A percentile compares a stretch with the other conserved stretches of the same genome.
Evolutionary conservation across 805 yeast species (phyloP).

Genomic region (Suhomyces sp.): DNA sequence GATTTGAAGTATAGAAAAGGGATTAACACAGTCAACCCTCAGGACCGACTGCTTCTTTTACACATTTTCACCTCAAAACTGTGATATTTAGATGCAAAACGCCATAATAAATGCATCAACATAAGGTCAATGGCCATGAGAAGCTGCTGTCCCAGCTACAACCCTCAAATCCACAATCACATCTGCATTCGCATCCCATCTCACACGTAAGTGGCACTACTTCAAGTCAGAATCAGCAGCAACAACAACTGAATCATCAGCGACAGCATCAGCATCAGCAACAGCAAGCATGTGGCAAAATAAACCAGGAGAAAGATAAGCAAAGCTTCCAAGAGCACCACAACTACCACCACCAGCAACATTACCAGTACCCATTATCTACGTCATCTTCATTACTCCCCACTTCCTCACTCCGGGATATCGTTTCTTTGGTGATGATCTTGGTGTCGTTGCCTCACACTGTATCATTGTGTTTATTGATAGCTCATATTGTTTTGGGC

Average conservation of each 20-base stretch:
- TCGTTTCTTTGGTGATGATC: slow-evolving; percentile 12
- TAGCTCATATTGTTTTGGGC: slow-evolving; percentile 11
- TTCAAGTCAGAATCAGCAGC: background rate
- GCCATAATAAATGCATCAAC: slow-evolving; percentile 3
- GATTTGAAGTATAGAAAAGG: background rate
- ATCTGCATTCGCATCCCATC: background rate
- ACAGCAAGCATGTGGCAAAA: background rate
- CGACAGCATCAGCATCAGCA: background rate
- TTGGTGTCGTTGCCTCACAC: slow-evolving; percentile 12
- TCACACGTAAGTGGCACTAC: background rate
- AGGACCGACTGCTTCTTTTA: background rate
- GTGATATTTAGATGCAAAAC: background rate
- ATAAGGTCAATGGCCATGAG: background rate
- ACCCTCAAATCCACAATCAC: background rate
- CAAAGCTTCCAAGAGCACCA: background rate
- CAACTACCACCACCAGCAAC: slow-evolving; percentile 8
- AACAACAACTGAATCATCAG: background rate
- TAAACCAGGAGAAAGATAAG: background rate
- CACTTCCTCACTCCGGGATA: slow-evolving; percentile 11
- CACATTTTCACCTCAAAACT: background rate
- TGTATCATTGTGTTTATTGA: slow-evolving; percentile 9
- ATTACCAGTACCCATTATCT: slow-evolving; percentile 7
- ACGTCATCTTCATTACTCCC: slow-evolving; percentile 8
- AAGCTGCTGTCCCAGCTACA: slow-evolving; percentile 1
- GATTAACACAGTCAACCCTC: background rate